A percentile compares a stretch with the other conserved stretches of the same genome.
Evolutionary conservation across 2,329 filamentous ascomycete genomes (phyloP).

Genomic region (Sporothrix brunneoviolacea): DNA sequence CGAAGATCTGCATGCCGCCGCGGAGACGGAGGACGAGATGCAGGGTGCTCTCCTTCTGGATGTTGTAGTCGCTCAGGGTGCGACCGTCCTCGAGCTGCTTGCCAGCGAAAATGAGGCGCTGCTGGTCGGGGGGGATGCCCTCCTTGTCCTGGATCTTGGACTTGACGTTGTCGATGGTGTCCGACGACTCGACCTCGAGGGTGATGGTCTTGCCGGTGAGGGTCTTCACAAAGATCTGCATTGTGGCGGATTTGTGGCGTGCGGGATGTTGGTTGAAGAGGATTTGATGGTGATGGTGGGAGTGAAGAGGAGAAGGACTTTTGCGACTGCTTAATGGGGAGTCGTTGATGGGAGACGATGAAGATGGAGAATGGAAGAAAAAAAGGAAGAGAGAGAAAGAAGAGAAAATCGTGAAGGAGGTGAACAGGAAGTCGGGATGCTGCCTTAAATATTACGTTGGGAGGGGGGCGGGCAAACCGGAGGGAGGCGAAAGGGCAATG

Average conservation of each 20-base stretch:
- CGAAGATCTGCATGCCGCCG: conserved; percentile 64
- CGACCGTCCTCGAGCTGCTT: conserved; percentile 45
- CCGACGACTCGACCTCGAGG: conserved; percentile 73
- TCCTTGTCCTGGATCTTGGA: conserved; percentile 89
- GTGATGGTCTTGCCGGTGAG: conserved; percentile 90
- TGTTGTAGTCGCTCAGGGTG: conserved; percentile 84
- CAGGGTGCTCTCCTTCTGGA: conserved; percentile 60
- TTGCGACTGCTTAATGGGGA: no score
- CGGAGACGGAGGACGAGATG: conserved; percentile 69
- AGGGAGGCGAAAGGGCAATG: conserved; percentile 8
- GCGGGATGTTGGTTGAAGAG: conserved; percentile 5
- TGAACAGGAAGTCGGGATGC: background rate
- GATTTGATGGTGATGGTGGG: conserved; percentile 4
- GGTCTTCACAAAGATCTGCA: conserved; percentile 99
- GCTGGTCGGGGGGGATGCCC: conserved; percentile 82
- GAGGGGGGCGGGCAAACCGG: conserved; percentile 2
- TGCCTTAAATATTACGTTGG: conserved; percentile 5
- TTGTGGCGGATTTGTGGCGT: conserved; percentile 36
- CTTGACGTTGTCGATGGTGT: conserved; percentile 92
- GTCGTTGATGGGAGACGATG: conserved; percentile 9
- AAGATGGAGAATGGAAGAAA: conserved; percentile 7
- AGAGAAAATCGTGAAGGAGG: conserved; percentile 9
- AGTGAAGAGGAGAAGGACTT: no score
- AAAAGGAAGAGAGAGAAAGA: conserved; percentile 20
- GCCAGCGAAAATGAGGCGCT: conserved; percentile 77